A percentile compares a stretch with the other conserved stretches of the same genome.
Evolutionary conservation across 2,329 filamentous ascomycete genomes (phyloP).

Genomic region (Aspergillus candidus): DNA sequence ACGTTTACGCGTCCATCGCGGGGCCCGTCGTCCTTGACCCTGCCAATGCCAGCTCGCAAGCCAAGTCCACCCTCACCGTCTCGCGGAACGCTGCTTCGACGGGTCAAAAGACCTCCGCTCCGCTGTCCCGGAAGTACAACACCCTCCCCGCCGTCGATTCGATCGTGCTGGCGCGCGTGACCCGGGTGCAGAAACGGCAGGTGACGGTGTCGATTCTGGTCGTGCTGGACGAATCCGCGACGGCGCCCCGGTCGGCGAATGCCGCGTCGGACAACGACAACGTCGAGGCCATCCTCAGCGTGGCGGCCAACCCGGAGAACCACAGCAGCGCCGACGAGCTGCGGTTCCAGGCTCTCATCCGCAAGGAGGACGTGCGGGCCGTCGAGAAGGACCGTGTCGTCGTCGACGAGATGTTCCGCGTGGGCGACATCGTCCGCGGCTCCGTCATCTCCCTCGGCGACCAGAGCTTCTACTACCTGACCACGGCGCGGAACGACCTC

Average conservation of each 20-base stretch:
- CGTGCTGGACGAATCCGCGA: slow-evolving; percentile 52
- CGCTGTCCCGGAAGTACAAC: slow-evolving; percentile 50
- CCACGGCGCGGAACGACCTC: slow-evolving; percentile 82
- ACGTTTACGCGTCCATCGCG: slow-evolving; percentile 75
- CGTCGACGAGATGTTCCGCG: slow-evolving; percentile 83
- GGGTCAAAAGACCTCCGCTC: neutral
- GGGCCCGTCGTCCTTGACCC: slow-evolving; percentile 59
- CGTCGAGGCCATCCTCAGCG: slow-evolving; percentile 32
- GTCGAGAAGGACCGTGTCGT: slow-evolving; percentile 95
- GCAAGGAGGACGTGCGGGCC: slow-evolving; percentile 83
- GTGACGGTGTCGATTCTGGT: slow-evolving; percentile 81
- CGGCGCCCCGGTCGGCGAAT: slow-evolving; percentile 7
- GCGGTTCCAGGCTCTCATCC: slow-evolving; percentile 73
- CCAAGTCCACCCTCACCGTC: slow-evolving; percentile 37
- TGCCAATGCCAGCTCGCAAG: slow-evolving; percentile 29
- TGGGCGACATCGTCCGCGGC: slow-evolving; percentile 85
- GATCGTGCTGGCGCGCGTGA: slow-evolving; percentile 76
- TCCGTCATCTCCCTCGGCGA: slow-evolving; percentile 87
- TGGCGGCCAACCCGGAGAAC: slow-evolving; percentile 36
- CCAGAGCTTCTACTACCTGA: slow-evolving; percentile 92
- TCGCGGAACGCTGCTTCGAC: slow-evolving; percentile 16
- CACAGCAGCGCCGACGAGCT: slow-evolving; percentile 54
- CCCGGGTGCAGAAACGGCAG: slow-evolving; percentile 77
- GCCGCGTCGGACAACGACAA: slow-evolving; percentile 32
- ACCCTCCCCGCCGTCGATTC: slow-evolving; percentile 76